These are phyloP conservation scores for Alopecurus myosuroides DNA, from an alignment of 176 grass and related monocot genomes.

Conservation along the genomic window DNA sequence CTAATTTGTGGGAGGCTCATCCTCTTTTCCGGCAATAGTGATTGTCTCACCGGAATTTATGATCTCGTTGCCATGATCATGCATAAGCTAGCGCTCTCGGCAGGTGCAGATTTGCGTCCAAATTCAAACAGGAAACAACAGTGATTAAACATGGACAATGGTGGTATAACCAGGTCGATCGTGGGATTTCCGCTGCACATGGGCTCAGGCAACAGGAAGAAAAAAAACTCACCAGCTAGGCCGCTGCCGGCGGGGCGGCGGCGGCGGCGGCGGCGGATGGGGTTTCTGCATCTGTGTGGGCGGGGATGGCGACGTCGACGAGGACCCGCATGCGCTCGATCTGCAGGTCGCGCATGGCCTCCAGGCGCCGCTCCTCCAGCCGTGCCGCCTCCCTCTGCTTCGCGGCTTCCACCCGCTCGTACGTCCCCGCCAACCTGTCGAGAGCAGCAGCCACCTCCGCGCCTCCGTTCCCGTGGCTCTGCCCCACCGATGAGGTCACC, in stretches of 20 bases:
- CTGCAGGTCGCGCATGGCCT: conserved; percentile 46
- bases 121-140: conserved; percentile 10
- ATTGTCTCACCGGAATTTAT: conserved; percentile 2
- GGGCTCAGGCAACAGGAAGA: not conserved
- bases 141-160: conserved; percentile 1
- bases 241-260: conserved; percentile 6
- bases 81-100: not conserved
- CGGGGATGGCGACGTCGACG: conserved; percentile 41
- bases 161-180: not conserved
- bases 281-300: not conserved
- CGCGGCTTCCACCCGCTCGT: conserved; percentile 41
- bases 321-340: conserved; percentile 52
- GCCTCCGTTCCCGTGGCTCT: not conserved
- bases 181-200: not conserved
- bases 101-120: not conserved
- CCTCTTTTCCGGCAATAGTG: not conserved
- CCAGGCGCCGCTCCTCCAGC: conserved; percentile 54
- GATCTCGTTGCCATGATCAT: not conserved
- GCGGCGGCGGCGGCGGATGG: not conserved
- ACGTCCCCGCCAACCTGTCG: conserved; percentile 41
- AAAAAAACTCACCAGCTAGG: conserved; percentile 24
- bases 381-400: conserved; percentile 46
- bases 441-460: conserved; percentile 36
- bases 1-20: not conserved
- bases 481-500: conserved; percentile 4